A percentile compares a stretch with the other conserved stretches of the same genome.
Conservation (phyloP, 2,329 filamentous ascomycete genomes). For the Hymenoscyphus fraxineus region DNA sequence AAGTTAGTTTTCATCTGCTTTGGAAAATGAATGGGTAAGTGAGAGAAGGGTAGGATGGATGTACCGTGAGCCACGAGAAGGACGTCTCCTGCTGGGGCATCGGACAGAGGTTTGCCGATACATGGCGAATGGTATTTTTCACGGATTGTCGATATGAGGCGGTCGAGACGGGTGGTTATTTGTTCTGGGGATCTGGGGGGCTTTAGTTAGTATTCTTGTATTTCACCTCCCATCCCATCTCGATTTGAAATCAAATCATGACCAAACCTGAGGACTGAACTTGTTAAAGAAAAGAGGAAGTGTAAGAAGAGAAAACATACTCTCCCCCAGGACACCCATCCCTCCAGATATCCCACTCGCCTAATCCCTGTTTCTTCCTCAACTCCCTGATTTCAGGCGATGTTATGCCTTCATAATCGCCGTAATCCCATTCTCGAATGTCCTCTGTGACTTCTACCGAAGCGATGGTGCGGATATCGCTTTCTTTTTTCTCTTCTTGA, state of each 20-base stretch:
- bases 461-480: constrained; percentile 50
- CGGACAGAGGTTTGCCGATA: constrained; percentile 51
- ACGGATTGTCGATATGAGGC: constrained; percentile 71
- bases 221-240: not conserved
- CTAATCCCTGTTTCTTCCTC: constrained; percentile 53
- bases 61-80: constrained; percentile 74
- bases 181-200: constrained; percentile 49
- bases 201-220: not conserved
- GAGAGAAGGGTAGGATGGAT: too few relatives aligned
- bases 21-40: too few relatives aligned
- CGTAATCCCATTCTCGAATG: constrained; percentile 74
- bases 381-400: constrained; percentile 61
- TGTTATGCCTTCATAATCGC: constrained; percentile 79
- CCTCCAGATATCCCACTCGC: constrained; percentile 79
- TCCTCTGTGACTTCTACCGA: constrained; percentile 65
- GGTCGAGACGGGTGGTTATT: constrained; percentile 68
- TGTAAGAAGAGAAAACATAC: constrained; percentile 45
- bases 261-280: too few relatives aligned
- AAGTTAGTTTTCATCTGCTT: too few relatives aligned
- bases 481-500: not conserved
- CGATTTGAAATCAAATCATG: too few relatives aligned
- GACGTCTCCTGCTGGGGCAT: constrained; percentile 50
- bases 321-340: constrained; percentile 85
- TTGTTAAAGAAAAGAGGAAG: not conserved
- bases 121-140: constrained; percentile 54